Evolutionary conservation across 2,329 filamentous ascomycete species (phyloP), one percentile per base, ranked within the genome.

Genomic region (Epichloe typhina): DNA sequence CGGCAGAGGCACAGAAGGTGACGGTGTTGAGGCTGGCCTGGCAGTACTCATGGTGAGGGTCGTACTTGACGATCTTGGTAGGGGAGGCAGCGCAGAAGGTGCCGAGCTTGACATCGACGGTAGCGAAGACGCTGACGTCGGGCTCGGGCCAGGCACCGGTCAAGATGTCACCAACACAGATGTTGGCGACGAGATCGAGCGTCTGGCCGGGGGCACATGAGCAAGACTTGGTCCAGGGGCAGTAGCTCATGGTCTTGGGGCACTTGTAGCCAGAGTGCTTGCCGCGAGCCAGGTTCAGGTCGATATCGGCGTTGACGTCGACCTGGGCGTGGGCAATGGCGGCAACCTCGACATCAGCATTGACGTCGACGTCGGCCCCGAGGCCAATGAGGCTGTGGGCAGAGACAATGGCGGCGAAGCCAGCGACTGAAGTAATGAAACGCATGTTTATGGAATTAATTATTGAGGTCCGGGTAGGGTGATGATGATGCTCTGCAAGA

Each of bases 191-290:
- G 43, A 64, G 53, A 42, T 73, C 68, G 53, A 66, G 66, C 50
- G 63, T 59, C 60, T 69, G 64, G 52, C 70, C 72, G 13, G 69
- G 65, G 13, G 65, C 54, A 52, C 72, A 73, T 15, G 72, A 60
- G 61, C 73, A 75, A 35, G 71, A 51, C 57, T 62, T 63, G 52
- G 61, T 62, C 66, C 66, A 69, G 52, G 62, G 59, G 59, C 61
- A 64, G 62, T 69, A 69, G 56, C 47, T 54, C 66, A 68, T 68
- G 56, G 54, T 53, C 12, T 49, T 51, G 37, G 65, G 66, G 59
- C 66, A 69, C 39, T 51, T 51, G 61, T 65, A 67, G 55, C 50
- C 43, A 41, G 7, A 12, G 39, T 50, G 48, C 23, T 47, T 52
- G 46, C 52, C 56, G 43, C 58, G 57, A 45, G 60, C 55, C 38